These are phyloP conservation scores for Pichia eremophila DNA, from an alignment of 805 yeast species.

Conservation along the genomic window DNA sequence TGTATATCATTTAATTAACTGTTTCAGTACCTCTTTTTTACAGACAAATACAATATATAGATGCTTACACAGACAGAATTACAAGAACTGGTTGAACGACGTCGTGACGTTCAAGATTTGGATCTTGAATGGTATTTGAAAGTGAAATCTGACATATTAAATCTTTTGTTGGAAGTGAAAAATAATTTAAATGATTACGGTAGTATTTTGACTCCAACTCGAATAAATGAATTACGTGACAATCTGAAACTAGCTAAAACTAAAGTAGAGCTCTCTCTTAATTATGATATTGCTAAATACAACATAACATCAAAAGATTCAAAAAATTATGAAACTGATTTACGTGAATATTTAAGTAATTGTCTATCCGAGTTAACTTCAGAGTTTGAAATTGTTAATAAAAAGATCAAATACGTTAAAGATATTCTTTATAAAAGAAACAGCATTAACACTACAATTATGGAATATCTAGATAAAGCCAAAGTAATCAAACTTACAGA, in stretches of 20 bases:
- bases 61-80: conserved; percentile 3
- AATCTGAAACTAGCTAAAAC: conserved; percentile 13
- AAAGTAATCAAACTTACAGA: conserved; percentile 16
- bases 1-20: no score
- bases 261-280: conserved; percentile 13
- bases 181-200: conserved; percentile 11
- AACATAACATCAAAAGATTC: conserved; percentile 9
- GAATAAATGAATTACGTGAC: conserved; percentile 12
- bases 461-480: conserved; percentile 15
- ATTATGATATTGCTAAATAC: conserved; percentile 16
- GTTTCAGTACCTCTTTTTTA: no score
- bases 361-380: conserved; percentile 15
- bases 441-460: conserved; percentile 18
- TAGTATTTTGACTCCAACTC: conserved; percentile 2
- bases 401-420: conserved; percentile 15
- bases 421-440: conserved; percentile 18
- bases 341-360: conserved; percentile 13
- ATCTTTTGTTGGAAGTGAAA: conserved; percentile 10
- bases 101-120: conserved; percentile 23
- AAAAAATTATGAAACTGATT: conserved; percentile 13
- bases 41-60: background rate
- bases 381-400: conserved; percentile 14
- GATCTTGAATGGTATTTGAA: conserved; percentile 16
- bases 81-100: conserved; percentile 18
- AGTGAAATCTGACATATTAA: conserved; percentile 9